Conservation (phyloP, 2,329 filamentous ascomycete genomes). For the Nannizziopsis arthrosporioides region DNA sequence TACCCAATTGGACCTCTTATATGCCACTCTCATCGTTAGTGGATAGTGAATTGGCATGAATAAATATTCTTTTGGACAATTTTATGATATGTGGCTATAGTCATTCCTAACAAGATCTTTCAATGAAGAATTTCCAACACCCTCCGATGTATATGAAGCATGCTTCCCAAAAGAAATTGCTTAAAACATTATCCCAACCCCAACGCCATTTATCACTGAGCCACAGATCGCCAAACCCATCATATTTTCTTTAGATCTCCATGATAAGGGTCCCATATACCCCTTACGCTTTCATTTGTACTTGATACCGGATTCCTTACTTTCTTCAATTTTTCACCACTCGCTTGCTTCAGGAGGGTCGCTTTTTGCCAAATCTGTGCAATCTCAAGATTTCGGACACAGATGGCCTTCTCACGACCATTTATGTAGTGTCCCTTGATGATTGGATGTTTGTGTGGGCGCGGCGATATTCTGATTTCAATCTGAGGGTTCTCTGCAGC, state of each 20-base stretch:
- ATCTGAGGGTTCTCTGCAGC: slow-evolving; percentile 71
- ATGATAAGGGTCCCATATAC: slow-evolving; percentile 54
- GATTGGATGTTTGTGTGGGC: slow-evolving; percentile 79
- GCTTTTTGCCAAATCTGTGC: slow-evolving; percentile 71
- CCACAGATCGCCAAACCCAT: slow-evolving; percentile 13
- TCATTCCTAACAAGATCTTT: background rate
- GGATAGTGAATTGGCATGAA: too few relatives aligned
- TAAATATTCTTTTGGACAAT: too few relatives aligned
- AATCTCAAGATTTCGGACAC: slow-evolving; percentile 73
- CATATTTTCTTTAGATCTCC: slow-evolving; percentile 43
- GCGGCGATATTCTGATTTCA: slow-evolving; percentile 82
- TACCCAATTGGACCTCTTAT: background rate
- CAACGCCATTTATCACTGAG: background rate
- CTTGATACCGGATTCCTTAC: slow-evolving; percentile 49
- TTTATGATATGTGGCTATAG: too few relatives aligned
- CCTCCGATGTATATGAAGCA: slow-evolving; percentile 2
- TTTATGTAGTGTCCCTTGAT: slow-evolving; percentile 89
- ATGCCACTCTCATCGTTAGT: background rate
- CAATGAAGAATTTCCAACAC: background rate
- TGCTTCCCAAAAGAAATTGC: background rate
- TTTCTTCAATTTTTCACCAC: slow-evolving; percentile 40
- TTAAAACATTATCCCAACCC: slow-evolving; percentile 1
- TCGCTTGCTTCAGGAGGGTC: slow-evolving; percentile 37
- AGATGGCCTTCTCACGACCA: slow-evolving; percentile 71
- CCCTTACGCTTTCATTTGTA: slow-evolving; percentile 53